Evolutionary conservation across 768 basidiomycete species (phyloP).

Genomic region (Leccinum incarnatum): DNA sequence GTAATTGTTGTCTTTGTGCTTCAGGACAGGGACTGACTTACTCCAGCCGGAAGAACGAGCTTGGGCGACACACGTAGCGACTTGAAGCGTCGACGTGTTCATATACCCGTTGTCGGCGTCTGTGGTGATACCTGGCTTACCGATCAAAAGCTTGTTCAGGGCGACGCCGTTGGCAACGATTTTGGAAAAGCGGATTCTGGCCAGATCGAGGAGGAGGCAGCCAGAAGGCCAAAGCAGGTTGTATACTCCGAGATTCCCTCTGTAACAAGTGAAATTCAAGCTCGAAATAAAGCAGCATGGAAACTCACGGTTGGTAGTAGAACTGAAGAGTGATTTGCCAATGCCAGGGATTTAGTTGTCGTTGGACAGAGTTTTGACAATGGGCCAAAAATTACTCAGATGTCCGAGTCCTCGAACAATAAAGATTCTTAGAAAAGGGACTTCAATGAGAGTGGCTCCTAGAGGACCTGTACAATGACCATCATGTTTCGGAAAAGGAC

Average conservation of each 20-base stretch:
- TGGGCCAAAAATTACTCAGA: too few relatives aligned
- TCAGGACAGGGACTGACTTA: slow-evolving; percentile 1
- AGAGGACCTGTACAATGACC: too few relatives aligned
- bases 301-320: slow-evolving; percentile 13
- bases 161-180: slow-evolving; percentile 52
- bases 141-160: slow-evolving; percentile 67
- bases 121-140: slow-evolving; percentile 54
- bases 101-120: slow-evolving; percentile 59
- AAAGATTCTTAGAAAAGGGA: too few relatives aligned
- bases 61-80: slow-evolving; percentile 46
- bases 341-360: neutral
- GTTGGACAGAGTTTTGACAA: too few relatives aligned
- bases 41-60: slow-evolving; percentile 3
- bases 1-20: too few relatives aligned
- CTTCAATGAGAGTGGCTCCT: too few relatives aligned
- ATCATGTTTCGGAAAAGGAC: too few relatives aligned
- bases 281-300: too few relatives aligned
- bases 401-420: too few relatives aligned
- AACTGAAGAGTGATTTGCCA: slow-evolving; percentile 4
- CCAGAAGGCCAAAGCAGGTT: slow-evolving; percentile 38
- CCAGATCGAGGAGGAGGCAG: slow-evolving; percentile 36
- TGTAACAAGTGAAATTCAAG: slow-evolving; percentile 3
- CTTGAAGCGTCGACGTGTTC: slow-evolving; percentile 44
- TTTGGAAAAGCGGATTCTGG: slow-evolving; percentile 44
- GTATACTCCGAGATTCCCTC: slow-evolving; percentile 38